Percentiles rank a stretch among this genome's conserved stretches.
Evolutionary conservation across 345 rosid species (phyloP).

Genomic region (Lepidium africanum): DNA sequence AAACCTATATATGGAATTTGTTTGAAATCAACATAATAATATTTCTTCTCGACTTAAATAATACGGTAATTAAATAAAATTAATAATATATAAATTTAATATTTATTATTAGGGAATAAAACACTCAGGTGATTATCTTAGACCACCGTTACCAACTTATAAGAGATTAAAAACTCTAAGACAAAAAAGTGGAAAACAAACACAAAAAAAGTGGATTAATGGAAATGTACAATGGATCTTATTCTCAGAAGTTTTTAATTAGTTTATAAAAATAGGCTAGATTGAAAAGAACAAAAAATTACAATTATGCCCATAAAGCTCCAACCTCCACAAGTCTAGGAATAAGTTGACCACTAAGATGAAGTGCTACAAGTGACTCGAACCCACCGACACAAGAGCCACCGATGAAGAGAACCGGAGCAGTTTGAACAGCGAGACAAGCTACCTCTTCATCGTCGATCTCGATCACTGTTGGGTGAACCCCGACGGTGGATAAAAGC

Average conservation of each 20-base stretch:
- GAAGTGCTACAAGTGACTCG: slow-evolving; percentile 86
- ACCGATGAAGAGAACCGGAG: slow-evolving; percentile 77
- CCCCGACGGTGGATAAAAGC: slow-evolving; percentile 70
- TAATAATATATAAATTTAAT: background rate
- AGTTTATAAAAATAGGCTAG: background rate
- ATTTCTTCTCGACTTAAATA: too few relatives aligned
- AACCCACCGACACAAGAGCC: slow-evolving; percentile 81
- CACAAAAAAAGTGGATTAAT: background rate
- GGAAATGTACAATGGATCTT: slow-evolving; percentile 11
- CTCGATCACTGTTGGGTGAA: slow-evolving; percentile 90
- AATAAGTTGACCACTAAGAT: slow-evolving; percentile 77
- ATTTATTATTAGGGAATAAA: background rate
- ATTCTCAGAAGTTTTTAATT: background rate
- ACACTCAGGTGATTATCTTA: slow-evolving; percentile 2
- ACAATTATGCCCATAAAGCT: slow-evolving; percentile 38
- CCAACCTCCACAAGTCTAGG: slow-evolving; percentile 88
- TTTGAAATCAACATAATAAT: background rate
- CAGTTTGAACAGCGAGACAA: slow-evolving; percentile 25
- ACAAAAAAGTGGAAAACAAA: too few relatives aligned
- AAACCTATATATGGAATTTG: background rate
- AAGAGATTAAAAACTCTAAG: background rate
- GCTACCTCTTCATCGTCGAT: slow-evolving; percentile 66
- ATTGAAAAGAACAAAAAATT: background rate
- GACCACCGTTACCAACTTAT: background rate
- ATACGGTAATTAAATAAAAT: background rate